Percentiles rank a stretch among this genome's conserved stretches.
Evolutionary conservation across 768 basidiomycete genomes (phyloP).

Genomic region (Russula earlei): DNA sequence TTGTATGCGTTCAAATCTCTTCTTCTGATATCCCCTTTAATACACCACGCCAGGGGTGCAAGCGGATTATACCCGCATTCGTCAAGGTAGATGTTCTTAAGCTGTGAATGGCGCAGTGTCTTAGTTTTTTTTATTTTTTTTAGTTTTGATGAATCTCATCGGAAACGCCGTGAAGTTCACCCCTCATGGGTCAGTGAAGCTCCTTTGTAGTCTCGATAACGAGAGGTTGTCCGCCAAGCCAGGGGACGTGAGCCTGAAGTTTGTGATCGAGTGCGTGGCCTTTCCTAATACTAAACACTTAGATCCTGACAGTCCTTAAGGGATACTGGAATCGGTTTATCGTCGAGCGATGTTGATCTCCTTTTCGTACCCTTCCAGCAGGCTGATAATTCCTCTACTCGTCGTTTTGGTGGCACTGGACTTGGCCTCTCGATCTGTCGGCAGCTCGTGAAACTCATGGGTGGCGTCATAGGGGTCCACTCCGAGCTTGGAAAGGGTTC

Average conservation of each 20-base stretch:
- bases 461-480: slow-evolving; percentile 60
- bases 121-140: not conserved
- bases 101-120: not conserved
- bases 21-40: not conserved
- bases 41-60: slow-evolving; percentile 44
- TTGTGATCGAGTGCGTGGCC: slow-evolving; percentile 46
- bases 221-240: slow-evolving; percentile 26
- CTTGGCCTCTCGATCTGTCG: slow-evolving; percentile 66
- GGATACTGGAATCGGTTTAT: slow-evolving; percentile 66
- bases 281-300: not conserved
- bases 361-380: slow-evolving; percentile 72
- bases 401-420: slow-evolving; percentile 71
- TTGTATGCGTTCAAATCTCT: slow-evolving; percentile 36
- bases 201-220: slow-evolving; percentile 48
- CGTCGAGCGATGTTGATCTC: slow-evolving; percentile 53
- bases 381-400: slow-evolving; percentile 70
- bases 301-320: slow-evolving; percentile 25
- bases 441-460: slow-evolving; percentile 67
- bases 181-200: slow-evolving; percentile 49
- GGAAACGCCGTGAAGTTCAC: slow-evolving; percentile 76
- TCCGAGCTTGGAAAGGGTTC: slow-evolving; percentile 58
- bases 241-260: slow-evolving; percentile 46
- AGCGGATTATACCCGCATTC: slow-evolving; percentile 64
- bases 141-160: slow-evolving; percentile 69
- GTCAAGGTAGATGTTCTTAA: slow-evolving; percentile 41